Conservation (phyloP, 495 filamentous ascomycete species). For the Zalerion maritima region DNA sequence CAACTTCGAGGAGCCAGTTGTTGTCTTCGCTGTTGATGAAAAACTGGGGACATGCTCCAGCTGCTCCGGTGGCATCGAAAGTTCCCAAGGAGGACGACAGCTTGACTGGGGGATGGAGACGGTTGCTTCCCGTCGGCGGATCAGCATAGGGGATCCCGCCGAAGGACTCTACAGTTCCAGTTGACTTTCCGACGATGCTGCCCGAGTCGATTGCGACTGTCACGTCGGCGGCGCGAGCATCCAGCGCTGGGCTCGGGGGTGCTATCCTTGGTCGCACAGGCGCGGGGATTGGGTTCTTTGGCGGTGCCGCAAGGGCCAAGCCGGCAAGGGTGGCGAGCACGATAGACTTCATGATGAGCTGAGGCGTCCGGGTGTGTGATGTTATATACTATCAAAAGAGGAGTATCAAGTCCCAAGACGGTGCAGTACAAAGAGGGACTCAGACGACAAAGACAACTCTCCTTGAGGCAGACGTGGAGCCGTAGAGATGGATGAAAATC, state of each 20-base stretch:
- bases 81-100: constrained; percentile 29
- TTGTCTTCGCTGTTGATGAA: constrained; percentile 30
- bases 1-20: constrained; percentile 28
- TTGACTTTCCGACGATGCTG: constrained; percentile 33
- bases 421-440: neutral
- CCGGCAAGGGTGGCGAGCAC: constrained; percentile 1
- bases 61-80: constrained; percentile 32
- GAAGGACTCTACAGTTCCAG: constrained; percentile 26
- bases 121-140: constrained; percentile 25
- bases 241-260: constrained; percentile 14
- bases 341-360: neutral
- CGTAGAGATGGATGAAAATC: neutral
- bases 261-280: neutral
- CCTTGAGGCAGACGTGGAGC: too few relatives aligned
- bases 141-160: constrained; percentile 34
- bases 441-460: too few relatives aligned
- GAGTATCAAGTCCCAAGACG: constrained; percentile 4
- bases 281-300: neutral
- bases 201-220: constrained; percentile 34
- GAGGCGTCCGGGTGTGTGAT: neutral
- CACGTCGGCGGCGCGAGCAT: constrained; percentile 25
- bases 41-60: constrained; percentile 42
- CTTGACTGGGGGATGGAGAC: constrained; percentile 28
- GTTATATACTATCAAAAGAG: neutral
- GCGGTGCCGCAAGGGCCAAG: neutral